Evolutionary conservation across 768 basidiomycete species (phyloP).

Genomic region (Kwoniella shandongensis): DNA sequence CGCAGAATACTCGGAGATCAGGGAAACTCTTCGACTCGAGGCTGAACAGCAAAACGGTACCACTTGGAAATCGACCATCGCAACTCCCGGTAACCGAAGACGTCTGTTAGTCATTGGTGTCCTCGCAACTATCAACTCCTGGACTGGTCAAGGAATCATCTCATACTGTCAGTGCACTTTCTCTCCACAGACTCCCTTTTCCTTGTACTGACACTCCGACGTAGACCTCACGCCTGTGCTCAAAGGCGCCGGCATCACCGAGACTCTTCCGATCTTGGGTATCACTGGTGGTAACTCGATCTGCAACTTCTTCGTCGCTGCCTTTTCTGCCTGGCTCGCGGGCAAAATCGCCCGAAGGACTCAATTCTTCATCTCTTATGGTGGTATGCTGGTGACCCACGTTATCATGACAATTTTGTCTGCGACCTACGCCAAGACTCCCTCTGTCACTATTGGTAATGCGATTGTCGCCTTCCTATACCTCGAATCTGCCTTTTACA

Average conservation of each 20-base stretch:
- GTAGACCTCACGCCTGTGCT: not conserved
- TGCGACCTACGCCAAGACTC: conserved; percentile 36
- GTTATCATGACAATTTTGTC: conserved; percentile 29
- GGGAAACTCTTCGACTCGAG: conserved; percentile 36
- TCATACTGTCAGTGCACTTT: conserved; percentile 29
- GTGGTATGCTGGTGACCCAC: conserved; percentile 39
- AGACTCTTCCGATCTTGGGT: conserved; percentile 24
- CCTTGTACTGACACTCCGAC: too few species aligned
- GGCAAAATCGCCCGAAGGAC: conserved; percentile 47
- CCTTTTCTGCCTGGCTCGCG: conserved; percentile 34
- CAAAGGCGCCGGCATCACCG: conserved; percentile 24
- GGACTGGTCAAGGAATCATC: conserved; percentile 49
- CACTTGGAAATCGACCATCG: conserved; percentile 31
- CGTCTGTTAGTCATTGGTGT: conserved; percentile 36
- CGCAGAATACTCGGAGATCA: conserved; percentile 58
- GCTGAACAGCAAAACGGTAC: conserved; percentile 25
- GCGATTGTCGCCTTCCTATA: conserved; percentile 39
- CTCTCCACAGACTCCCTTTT: not conserved
- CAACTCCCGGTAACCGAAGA: conserved; percentile 26
- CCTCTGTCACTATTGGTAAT: conserved; percentile 27
- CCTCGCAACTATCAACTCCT: conserved; percentile 49
- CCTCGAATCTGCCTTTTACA: conserved; percentile 44
- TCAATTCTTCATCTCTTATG: conserved; percentile 36
- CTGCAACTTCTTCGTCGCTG: conserved; percentile 30
- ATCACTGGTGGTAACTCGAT: conserved; percentile 3